These are phyloP conservation scores for Earliella scabrosa DNA, from an alignment of 1,284 basidiomycete genomes.

Conservation along the genomic window DNA sequence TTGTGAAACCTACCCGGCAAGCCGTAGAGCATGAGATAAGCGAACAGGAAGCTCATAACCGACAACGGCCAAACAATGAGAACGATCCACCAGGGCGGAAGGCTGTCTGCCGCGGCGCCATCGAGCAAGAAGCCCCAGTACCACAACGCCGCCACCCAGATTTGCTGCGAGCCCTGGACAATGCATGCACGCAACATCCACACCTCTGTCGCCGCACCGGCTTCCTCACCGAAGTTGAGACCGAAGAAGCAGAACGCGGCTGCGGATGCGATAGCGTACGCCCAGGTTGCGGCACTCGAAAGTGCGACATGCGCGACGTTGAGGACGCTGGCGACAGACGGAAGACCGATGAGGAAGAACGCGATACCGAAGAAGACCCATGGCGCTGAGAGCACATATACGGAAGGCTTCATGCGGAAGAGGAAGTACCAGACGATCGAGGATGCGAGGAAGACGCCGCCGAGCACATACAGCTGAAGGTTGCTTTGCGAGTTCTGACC, in stretches of 20 bases:
- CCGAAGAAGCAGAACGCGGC: slow-evolving; percentile 93
- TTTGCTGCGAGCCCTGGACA: slow-evolving; percentile 91
- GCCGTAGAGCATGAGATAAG: slow-evolving; percentile 83
- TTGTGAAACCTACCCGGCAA: slow-evolving; percentile 66
- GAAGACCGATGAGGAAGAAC: slow-evolving; percentile 89
- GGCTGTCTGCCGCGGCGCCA: slow-evolving; percentile 47
- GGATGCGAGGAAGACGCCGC: slow-evolving; percentile 83
- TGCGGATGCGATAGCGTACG: slow-evolving; percentile 86
- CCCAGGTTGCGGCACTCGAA: slow-evolving; percentile 84
- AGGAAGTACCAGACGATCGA: slow-evolving; percentile 90
- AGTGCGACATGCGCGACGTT: slow-evolving; percentile 65
- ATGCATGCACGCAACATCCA: slow-evolving; percentile 90
- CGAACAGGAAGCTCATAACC: slow-evolving; percentile 74
- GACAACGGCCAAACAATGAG: slow-evolving; percentile 85
- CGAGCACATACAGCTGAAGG: slow-evolving; percentile 88
- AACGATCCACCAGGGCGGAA: slow-evolving; percentile 83
- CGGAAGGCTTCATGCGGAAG: slow-evolving; percentile 86
- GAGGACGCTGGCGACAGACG: slow-evolving; percentile 73
- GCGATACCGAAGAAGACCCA: slow-evolving; percentile 91
- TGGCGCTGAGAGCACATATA: slow-evolving; percentile 83
- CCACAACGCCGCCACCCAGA: slow-evolving; percentile 94
- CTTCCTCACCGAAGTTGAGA: slow-evolving; percentile 95
- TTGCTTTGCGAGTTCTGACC: slow-evolving; percentile 84
- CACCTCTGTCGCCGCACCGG: slow-evolving; percentile 89
- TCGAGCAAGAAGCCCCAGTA: slow-evolving; percentile 90